A percentile compares a stretch with the other conserved stretches of the same genome.
Conservation (phyloP, 2,329 filamentous ascomycete species). For the Aspergillus costaricaensis region DNA sequence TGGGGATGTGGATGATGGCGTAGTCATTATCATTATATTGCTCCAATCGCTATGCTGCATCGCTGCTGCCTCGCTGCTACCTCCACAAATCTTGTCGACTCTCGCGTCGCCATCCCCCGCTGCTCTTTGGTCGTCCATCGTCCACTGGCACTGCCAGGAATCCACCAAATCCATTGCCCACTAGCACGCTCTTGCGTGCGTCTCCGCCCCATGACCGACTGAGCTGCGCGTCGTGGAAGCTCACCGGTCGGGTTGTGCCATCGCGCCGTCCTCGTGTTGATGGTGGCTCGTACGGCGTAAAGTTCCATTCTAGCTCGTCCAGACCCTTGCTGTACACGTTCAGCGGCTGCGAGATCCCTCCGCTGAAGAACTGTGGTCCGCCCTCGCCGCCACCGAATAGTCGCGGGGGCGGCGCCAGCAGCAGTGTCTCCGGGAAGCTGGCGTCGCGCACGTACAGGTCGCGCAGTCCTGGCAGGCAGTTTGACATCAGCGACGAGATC, state of each 20-base stretch:
- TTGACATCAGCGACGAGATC: slow-evolving; percentile 75
- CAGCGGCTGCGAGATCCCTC: slow-evolving; percentile 57
- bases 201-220: slow-evolving; percentile 62
- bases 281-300: slow-evolving; percentile 60
- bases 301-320: slow-evolving; percentile 69
- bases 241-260: slow-evolving; percentile 48
- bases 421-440: slow-evolving; percentile 76
- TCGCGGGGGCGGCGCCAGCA: slow-evolving; percentile 67
- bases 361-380: slow-evolving; percentile 26
- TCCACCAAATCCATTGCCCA: slow-evolving; percentile 67
- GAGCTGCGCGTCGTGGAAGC: slow-evolving; percentile 47
- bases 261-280: slow-evolving; percentile 38
- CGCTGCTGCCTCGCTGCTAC: slow-evolving; percentile 15
- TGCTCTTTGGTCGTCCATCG: slow-evolving; percentile 43
- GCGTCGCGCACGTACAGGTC: slow-evolving; percentile 85
- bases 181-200: slow-evolving; percentile 62
- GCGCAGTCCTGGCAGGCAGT: slow-evolving; percentile 70
- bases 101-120: slow-evolving; percentile 33
- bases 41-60: background rate
- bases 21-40: background rate
- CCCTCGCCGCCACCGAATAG: slow-evolving; percentile 49
- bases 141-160: slow-evolving; percentile 65
- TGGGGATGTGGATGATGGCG: background rate
- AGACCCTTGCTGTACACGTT: slow-evolving; percentile 68
- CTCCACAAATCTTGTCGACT: slow-evolving; percentile 44